Base-by-base conservation (phyloP, 2,329 filamentous ascomycete genomes). In the Spiromastix sp. region DNA sequence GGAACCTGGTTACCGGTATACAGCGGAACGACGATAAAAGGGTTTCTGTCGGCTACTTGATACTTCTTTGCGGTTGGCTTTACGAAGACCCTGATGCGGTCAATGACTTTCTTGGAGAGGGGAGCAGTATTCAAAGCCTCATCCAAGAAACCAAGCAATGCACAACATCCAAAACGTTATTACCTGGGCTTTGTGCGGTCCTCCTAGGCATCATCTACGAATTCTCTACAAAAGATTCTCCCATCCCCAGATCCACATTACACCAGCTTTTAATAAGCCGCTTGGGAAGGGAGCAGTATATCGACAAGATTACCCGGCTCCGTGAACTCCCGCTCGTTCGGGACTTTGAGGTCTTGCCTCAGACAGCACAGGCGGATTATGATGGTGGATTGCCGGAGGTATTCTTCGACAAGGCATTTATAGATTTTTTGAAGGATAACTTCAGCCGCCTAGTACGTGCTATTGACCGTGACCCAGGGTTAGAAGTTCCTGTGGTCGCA, bases 201-300 rank as follows among this genome's bases (percentile, higher is more conserved):
- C 64, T 98, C 0, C 69, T 96, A 1, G 91, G 89, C 7, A 79
- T 93, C 13, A 72, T 91, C 4, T 98, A 96, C 55, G 91, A 98
- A 51, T 98, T 96, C 52, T 96, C 89, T 7, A 95, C 89, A 0
- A 94, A 93, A 54, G 91, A 98, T 59, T 96, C 89, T 0, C 85
- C 91, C 0, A 80, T 98, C 34, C 75, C 89, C 4, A 74, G 91
- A 41, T 70, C 77, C 16, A 87, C 81, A 7, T 64, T 98, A 29
- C 83, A 93, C 50, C 77, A 81, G 16, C 72, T 95, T 18, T 67
- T 98, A 22, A 69, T 75, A 18, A 77, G 80, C 29, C 77, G 80
- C 39, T 72, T 96, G 48, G 85, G 86, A 25, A 78, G 87, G 46
- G 86, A 94, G 48, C 79, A 80, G 49, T 98, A 94, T 52, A 75